Percentiles rank a stretch among this genome's conserved stretches.
phyloP scores from a whole-genome alignment of 2,329 filamentous ascomycete species.

The Alternaria angustiovoidea region DNA sequence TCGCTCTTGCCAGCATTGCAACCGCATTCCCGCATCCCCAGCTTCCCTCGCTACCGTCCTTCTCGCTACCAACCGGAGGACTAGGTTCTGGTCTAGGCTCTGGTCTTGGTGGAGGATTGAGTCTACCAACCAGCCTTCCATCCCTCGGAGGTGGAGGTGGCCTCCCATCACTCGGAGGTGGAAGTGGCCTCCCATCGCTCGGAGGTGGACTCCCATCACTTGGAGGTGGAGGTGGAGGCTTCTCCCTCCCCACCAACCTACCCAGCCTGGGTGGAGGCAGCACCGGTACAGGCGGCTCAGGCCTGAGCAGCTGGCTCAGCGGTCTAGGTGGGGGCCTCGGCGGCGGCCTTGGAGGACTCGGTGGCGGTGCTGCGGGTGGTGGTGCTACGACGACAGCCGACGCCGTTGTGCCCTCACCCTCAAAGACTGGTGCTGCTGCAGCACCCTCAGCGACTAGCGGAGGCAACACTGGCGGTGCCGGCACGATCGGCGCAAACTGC shows the following conservation, averaged over 20 bases:
- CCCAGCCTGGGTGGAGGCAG: slow-evolving; percentile 6
- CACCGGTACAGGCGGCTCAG: not conserved
- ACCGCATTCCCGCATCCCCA: slow-evolving; percentile 34
- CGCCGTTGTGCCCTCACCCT: not conserved
- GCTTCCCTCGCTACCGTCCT: slow-evolving; percentile 23
- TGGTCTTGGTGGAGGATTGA: not conserved
- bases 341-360: slow-evolving; percentile 4
- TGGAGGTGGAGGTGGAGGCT: too few relatives aligned
- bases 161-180: too few relatives aligned
- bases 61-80: slow-evolving; percentile 17
- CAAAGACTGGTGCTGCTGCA: not conserved
- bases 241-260: not conserved
- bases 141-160: too few relatives aligned
- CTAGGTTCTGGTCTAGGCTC: not conserved
- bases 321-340: not conserved
- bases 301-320: not conserved
- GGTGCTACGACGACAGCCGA: not conserved
- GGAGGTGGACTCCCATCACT: too few relatives aligned
- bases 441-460: not conserved
- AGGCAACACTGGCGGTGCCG: slow-evolving; percentile 6
- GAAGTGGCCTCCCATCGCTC: too few relatives aligned
- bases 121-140: not conserved
- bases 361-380: not conserved
- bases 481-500: slow-evolving; percentile 35
- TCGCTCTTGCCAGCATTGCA: slow-evolving; percentile 31